Conservation (phyloP, 345 rosid species). For the Dimocarpus longan region DNA sequence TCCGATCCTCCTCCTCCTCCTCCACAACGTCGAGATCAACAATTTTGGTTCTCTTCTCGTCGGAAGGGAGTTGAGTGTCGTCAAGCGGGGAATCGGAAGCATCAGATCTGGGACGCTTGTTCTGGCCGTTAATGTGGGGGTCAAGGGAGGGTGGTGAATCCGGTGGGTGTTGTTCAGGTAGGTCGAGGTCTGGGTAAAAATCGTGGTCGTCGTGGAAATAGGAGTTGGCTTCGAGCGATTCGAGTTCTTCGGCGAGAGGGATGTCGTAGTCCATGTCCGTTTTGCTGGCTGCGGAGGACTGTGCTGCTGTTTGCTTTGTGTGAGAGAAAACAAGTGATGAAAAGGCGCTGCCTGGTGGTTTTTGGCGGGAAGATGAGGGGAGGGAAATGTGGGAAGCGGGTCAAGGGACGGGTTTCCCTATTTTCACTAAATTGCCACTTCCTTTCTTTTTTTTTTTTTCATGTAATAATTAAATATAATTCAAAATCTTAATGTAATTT, state of each 20-base stretch:
- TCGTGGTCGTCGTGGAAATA: conserved; percentile 53
- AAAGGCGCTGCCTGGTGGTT: neutral
- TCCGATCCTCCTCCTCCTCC: conserved; percentile 47
- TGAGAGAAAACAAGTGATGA: neutral
- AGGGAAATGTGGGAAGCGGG: neutral
- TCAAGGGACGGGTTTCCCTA: neutral
- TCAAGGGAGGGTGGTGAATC: conserved; percentile 30
- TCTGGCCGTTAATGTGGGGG: conserved; percentile 35
- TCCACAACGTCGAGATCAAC: conserved; percentile 5
- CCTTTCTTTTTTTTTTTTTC: too few species aligned
- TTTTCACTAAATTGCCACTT: neutral
- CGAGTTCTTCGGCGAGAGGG: conserved; percentile 86
- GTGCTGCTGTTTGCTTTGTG: neutral
- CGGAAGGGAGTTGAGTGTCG: conserved; percentile 23
- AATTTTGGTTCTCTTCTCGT: conserved; percentile 60
- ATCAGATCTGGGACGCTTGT: conserved; percentile 58
- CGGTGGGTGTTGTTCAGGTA: conserved; percentile 35
- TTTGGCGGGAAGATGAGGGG: conserved; percentile 23
- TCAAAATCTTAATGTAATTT: too few species aligned
- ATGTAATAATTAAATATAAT: too few species aligned
- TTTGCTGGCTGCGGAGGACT: neutral
- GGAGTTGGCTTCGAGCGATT: conserved; percentile 79
- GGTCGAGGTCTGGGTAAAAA: conserved; percentile 37
- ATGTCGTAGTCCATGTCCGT: conserved; percentile 61
- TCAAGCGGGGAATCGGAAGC: conserved; percentile 28